These are phyloP conservation scores for Rhodotorula paludigena DNA, from an alignment of 768 basidiomycete genomes.

Conservation along the genomic window DNA sequence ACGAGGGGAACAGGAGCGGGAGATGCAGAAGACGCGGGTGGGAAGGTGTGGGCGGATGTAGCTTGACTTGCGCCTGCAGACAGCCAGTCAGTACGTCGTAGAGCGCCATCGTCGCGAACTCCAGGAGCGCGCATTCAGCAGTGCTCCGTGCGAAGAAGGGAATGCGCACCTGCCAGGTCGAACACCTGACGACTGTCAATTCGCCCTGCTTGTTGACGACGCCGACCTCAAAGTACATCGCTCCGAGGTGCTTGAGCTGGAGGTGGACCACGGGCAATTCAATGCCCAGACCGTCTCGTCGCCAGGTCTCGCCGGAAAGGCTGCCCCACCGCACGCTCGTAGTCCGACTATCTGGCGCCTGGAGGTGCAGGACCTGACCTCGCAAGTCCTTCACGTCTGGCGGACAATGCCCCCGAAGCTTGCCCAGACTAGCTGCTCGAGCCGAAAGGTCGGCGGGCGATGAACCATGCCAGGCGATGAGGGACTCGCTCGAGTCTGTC, in stretches of 20 bases:
- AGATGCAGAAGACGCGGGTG: constrained; percentile 13
- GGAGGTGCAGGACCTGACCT: constrained; percentile 24
- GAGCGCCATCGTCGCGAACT: too few species aligned
- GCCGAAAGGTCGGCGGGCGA: background rate
- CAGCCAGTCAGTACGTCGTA: too few species aligned
- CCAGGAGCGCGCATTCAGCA: too few species aligned
- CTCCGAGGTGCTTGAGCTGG: constrained; percentile 24
- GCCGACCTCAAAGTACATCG: constrained; percentile 19
- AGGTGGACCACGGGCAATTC: constrained; percentile 17
- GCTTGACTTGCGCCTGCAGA: constrained; percentile 1
- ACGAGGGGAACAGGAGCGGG: constrained; percentile 17
- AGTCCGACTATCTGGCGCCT: constrained; percentile 22
- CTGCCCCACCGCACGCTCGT: constrained; percentile 20
- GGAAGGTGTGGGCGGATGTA: background rate
- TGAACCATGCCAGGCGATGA: constrained; percentile 8
- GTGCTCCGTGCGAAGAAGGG: too few species aligned
- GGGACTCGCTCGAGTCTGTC: background rate
- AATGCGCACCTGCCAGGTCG: constrained; percentile 31
- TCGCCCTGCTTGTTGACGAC: background rate
- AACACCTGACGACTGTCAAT: constrained; percentile 2
- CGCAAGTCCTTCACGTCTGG: background rate
- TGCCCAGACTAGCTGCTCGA: background rate
- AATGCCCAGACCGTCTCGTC: constrained; percentile 8
- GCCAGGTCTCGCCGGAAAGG: background rate
- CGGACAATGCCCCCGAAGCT: background rate